These are phyloP conservation scores for Fistulifera pelliculosa DNA, from an alignment of 108 stramenopile genomes.

Conservation along the genomic window DNA sequence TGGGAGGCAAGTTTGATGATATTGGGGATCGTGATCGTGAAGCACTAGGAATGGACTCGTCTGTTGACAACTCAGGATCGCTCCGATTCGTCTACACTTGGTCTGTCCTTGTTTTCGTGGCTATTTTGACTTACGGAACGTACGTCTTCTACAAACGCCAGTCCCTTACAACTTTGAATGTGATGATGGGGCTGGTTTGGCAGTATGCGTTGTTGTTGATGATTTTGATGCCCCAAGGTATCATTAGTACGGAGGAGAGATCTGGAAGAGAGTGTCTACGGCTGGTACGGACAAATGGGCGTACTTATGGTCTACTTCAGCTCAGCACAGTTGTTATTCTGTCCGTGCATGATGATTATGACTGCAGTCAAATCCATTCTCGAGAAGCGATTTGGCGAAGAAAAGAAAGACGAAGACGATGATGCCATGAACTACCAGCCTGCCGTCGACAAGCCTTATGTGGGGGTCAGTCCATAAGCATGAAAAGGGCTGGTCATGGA, in stretches of 20 bases:
- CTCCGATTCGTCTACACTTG: constrained; percentile 26
- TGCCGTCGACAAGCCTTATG: too few relatives aligned
- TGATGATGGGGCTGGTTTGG: constrained; percentile 22
- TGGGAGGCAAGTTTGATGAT: constrained; percentile 24
- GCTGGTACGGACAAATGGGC: constrained; percentile 53
- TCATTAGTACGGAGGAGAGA: constrained; percentile 31
- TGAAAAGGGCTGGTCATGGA: too few relatives aligned
- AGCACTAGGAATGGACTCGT: constrained; percentile 16
- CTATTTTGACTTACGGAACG: constrained; percentile 23
- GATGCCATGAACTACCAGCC: too few relatives aligned
- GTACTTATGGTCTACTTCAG: constrained; percentile 45
- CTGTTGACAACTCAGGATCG: constrained; percentile 13
- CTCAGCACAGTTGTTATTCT: constrained; percentile 34
- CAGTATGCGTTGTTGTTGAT: constrained; percentile 30
- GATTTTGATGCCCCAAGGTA: constrained; percentile 26
- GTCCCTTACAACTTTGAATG: constrained; percentile 15
- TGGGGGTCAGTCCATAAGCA: too few relatives aligned
- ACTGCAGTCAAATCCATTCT: too few relatives aligned
- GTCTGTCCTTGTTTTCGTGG: constrained; percentile 19
- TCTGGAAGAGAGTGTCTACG: constrained; percentile 40
- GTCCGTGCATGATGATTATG: too few relatives aligned
- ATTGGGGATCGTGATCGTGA: constrained; percentile 15
- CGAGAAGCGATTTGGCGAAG: too few relatives aligned
- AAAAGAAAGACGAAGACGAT: too few relatives aligned
- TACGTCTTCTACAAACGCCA: constrained; percentile 21